A percentile compares a stretch with the other conserved stretches of the same genome.
Conservation (phyloP, 495 filamentous ascomycete species). For the Podospora appendiculata region DNA sequence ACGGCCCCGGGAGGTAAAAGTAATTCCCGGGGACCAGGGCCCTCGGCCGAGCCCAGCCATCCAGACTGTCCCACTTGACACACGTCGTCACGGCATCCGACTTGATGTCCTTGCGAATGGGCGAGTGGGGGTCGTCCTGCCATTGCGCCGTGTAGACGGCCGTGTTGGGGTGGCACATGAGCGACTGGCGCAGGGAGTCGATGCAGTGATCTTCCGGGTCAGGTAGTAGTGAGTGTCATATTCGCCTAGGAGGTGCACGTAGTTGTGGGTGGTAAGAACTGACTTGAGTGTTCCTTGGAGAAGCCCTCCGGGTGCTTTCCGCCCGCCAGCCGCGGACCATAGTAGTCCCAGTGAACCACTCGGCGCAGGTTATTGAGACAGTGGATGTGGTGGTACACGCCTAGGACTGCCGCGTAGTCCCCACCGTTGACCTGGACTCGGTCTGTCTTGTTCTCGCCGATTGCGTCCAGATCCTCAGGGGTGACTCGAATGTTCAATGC, state of each 20-base stretch:
- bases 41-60: conserved; percentile 16
- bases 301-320: conserved; percentile 4
- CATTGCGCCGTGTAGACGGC: conserved; percentile 15
- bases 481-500: conserved; percentile 22
- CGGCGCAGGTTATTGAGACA: conserved; percentile 21
- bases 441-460: conserved; percentile 16
- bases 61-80: conserved; percentile 18
- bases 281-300: conserved; percentile 11
- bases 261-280: background rate
- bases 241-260: background rate
- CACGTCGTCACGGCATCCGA: conserved; percentile 12
- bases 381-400: conserved; percentile 27
- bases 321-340: conserved; percentile 5
- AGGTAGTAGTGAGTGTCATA: background rate
- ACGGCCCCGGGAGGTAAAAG: background rate
- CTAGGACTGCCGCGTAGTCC: conserved; percentile 22
- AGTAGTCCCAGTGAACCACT: conserved; percentile 19
- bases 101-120: conserved; percentile 1
- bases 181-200: conserved; percentile 23
- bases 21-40: conserved; percentile 12
- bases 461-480: conserved; percentile 12
- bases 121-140: conserved; percentile 5
- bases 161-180: conserved; percentile 30
- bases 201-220: conserved; percentile 26
- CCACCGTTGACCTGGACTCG: conserved; percentile 17